Evolutionary conservation across 805 yeast species (phyloP).

Genomic region (Myxozyma melibiosi): DNA sequence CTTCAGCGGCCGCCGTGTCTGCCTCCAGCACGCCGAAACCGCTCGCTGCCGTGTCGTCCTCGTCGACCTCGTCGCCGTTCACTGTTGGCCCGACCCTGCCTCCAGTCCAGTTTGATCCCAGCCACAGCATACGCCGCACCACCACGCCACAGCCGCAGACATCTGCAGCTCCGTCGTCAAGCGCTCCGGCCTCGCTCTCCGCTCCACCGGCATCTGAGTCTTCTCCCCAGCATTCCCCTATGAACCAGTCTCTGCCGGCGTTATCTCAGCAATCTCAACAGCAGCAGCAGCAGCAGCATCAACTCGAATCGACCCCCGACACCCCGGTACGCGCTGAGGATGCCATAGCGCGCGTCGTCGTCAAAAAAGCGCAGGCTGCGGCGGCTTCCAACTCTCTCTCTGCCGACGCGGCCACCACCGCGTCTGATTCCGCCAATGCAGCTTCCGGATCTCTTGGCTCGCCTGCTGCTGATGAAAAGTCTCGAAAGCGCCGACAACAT

Average conservation of each 20-base stretch:
- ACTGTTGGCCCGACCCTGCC: slow-evolving; percentile 36
- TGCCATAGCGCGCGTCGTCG: slow-evolving; percentile 41
- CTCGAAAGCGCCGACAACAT: slow-evolving; percentile 35
- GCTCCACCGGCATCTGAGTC: not conserved
- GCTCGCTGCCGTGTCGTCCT: not conserved
- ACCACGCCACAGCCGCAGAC: slow-evolving; percentile 11
- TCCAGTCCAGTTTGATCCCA: slow-evolving; percentile 39
- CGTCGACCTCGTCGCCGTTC: slow-evolving; percentile 24
- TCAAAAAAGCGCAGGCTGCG: slow-evolving; percentile 25
- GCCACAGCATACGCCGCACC: slow-evolving; percentile 19
- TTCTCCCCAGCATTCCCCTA: slow-evolving; percentile 6
- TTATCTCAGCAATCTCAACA: too few relatives aligned
- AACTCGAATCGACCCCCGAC: slow-evolving; percentile 2
- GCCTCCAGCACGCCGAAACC: not conserved
- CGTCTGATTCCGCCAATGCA: slow-evolving; percentile 18
- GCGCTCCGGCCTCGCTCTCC: not conserved
- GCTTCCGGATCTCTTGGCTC: slow-evolving; percentile 11
- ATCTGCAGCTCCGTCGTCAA: not conserved
- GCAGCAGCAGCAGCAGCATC: slow-evolving; percentile 3
- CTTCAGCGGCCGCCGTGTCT: not conserved
- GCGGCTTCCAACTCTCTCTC: slow-evolving; percentile 30
- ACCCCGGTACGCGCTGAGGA: slow-evolving; percentile 42
- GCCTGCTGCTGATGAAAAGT: slow-evolving; percentile 18
- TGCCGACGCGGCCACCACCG: slow-evolving; percentile 15
- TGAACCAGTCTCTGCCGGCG: too few relatives aligned